Evolutionary conservation across 2,329 filamentous ascomycete species (phyloP), one percentile per base, ranked within the genome.

Genomic region (Aspergillus felis): DNA sequence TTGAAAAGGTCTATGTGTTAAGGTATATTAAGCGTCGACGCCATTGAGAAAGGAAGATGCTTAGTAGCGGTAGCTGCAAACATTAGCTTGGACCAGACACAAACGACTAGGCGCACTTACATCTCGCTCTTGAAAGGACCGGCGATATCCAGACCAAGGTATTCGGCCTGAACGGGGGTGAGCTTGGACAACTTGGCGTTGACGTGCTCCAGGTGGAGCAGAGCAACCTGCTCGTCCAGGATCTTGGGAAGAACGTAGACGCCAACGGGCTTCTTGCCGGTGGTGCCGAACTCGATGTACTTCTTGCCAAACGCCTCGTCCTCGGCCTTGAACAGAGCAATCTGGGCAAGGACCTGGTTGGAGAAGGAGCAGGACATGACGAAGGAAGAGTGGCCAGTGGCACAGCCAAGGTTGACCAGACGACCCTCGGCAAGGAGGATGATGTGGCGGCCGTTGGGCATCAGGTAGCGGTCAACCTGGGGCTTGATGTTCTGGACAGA

Each of bases 331-430:
- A 81, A 99, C 74, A 99, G 84, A 84, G 96, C 89, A 82, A 99
- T 97, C 85, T 99, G 94, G 68, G 94, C 94, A 78, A 99, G 91
- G 72, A 97, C 94, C 86, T 99, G 94, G 89, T 99, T 99, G 86
- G 92, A 96, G 89, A 99, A 99, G 65, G 93, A 97, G 89, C 94
- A 99, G 71, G 92, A 97, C 94, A 99, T 97, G 84, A 99, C 94
- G 81, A 99, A 99, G 54, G 93, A 97, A 68, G 92, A 96, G 89
- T 99, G 94, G 69, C 94, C 94, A 65, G 94, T 99, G 76, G 94
- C 94, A 81, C 94, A 99, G 80, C 94, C 94, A 71, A 99, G 85
- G 89, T 99, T 99, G 83, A 99, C 94, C 66, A 99, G 90, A 84
- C 94, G 93, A 70, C 94, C 94, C 84, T 97, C 94, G 64, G 94